phyloP scores from a whole-genome alignment of 176 grass and related monocot genomes.

The Triticum turgidum region DNA sequence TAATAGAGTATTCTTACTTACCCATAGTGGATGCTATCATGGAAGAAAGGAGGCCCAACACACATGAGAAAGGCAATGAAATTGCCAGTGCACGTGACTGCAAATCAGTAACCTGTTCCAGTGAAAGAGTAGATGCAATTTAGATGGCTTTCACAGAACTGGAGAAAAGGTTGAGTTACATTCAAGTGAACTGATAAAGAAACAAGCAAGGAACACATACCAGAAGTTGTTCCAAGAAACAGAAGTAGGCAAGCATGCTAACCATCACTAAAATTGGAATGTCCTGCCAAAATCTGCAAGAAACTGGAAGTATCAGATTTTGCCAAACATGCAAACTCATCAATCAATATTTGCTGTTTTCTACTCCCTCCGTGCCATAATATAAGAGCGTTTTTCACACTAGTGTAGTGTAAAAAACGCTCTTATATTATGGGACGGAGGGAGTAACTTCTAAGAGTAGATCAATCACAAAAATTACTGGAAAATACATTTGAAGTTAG shows the following conservation, averaged over 20 bases:
- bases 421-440: no score
- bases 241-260: constrained; percentile 99
- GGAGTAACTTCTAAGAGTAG: constrained; percentile 6
- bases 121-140: constrained; percentile 13
- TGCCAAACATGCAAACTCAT: background rate
- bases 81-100: constrained; percentile 73
- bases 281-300: constrained; percentile 91
- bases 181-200: constrained; percentile 19
- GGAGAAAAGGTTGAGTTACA: background rate
- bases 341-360: background rate
- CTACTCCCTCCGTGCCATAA: no score
- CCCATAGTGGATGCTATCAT: constrained; percentile 95
- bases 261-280: constrained; percentile 95
- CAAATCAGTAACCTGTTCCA: constrained; percentile 64
- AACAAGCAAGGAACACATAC: constrained; percentile 42
- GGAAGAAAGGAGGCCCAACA: constrained; percentile 91
- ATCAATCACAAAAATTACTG: background rate
- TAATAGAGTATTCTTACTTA: constrained; percentile 34
- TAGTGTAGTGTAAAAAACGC: no score
- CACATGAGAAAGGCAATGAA: constrained; percentile 93
- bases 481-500: background rate
- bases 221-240: constrained; percentile 99
- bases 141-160: constrained; percentile 13
- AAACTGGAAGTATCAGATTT: constrained; percentile 40
- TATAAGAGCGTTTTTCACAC: no score